Evolutionary conservation across 306 rosid species (phyloP), one percentile per base, ranked within the genome.

Genomic region (Herpetospermum pedunculosum): DNA sequence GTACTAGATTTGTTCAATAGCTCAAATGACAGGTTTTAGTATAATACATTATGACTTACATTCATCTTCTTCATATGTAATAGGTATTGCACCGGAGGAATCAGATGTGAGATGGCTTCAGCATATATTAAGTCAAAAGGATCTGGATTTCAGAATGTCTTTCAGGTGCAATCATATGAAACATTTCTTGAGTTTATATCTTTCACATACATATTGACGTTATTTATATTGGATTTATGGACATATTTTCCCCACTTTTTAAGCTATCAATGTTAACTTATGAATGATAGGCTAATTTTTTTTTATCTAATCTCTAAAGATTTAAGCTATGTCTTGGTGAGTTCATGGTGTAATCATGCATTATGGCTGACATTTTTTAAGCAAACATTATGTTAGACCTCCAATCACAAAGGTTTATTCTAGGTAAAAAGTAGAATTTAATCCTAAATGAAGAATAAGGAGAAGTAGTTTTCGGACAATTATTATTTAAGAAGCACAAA

Each of bases 71-170:
- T 44, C 80, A 79, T 81, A 9, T 70, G 29, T 77, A 64, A 68
- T 76, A 94, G 98, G 97, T 91, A 94, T 69, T 94, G 98, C 88
- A 94, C 97, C 18, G 97, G 98, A 37, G 98, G 98, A 81, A 91
- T 91, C 76, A 83, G 98, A 79, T 88, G 95, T 65, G 97, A 94
- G 83, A 94, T 94, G 97, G 98, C 98, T 74, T 94, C 98, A 0
- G 98, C 98, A 25, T 94, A 91, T 84, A 83, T 94, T 32, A 89
- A 72, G 88, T 91, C 95, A 35, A 91, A 94, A 78, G 98, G 98
- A 79, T 81, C 86, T 79, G 98, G 91, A 18, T 91, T 85, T 84
- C 92, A 91, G 83, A 89, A 91, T 37, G 98, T 94, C 70, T 89
- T 86, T 86, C 98, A 89, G 97, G 98, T 94, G 18, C 57, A 80